Percentiles rank a stretch among this genome's conserved stretches.
Evolutionary conservation across 345 rosid species (phyloP).

Genomic region (Reutealis trisperma): DNA sequence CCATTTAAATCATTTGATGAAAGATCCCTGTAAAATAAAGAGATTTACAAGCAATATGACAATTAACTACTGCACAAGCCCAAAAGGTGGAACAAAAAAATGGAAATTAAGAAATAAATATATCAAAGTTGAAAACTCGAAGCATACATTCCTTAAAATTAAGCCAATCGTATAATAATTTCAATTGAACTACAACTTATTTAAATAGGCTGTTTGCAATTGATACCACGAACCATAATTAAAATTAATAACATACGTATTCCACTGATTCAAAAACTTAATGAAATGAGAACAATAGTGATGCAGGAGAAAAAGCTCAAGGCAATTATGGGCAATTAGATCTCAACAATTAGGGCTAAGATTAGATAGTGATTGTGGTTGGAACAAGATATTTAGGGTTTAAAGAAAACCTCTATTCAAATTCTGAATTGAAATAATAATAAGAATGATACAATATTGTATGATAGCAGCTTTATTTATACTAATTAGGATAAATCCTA

Average conservation of each 20-base stretch:
- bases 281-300: no score
- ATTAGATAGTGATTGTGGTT: no score
- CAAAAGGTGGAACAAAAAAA: background rate
- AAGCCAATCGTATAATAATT: slow-evolving; percentile 8
- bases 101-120: background rate
- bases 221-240: background rate
- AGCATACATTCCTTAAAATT: slow-evolving; percentile 7
- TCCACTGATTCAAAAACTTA: background rate
- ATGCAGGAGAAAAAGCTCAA: no score
- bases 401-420: no score
- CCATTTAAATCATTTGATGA: slow-evolving; percentile 71
- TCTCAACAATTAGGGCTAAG: no score
- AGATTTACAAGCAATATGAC: slow-evolving; percentile 2
- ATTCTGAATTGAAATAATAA: no score
- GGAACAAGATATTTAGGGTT: no score
- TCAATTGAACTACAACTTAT: slow-evolving; percentile 9
- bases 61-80: background rate
- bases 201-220: background rate
- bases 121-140: background rate
- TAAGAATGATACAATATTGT: no score
- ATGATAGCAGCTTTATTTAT: no score
- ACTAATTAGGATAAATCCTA: no score
- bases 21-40: slow-evolving; percentile 60
- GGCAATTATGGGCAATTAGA: no score
- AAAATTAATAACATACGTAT: background rate